Evolutionary conservation across 768 basidiomycete genomes (phyloP).

Genomic region (Hortiboletus campestris): DNA sequence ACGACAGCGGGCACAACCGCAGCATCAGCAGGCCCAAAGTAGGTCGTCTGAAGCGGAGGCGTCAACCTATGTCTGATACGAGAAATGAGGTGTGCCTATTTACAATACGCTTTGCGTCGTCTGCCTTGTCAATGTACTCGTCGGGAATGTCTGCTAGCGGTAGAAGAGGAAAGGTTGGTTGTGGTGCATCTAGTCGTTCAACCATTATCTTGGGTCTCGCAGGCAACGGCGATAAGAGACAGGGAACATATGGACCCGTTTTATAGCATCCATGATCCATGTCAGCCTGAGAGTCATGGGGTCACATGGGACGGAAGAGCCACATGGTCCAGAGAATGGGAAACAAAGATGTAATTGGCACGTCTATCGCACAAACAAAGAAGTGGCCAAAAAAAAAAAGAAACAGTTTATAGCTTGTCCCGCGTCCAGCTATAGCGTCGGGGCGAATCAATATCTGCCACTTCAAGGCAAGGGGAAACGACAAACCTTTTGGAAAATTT

Average conservation of each 20-base stretch:
- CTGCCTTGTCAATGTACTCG: constrained; percentile 38
- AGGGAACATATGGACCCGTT: not conserved
- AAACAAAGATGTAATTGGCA: constrained; percentile 19
- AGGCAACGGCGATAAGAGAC: not conserved
- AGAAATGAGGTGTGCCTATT: constrained; percentile 1
- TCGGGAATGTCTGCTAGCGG: constrained; percentile 42
- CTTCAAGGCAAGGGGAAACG: not conserved
- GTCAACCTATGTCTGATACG: constrained; percentile 5
- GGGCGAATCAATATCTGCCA: not conserved
- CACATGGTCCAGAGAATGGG: not conserved
- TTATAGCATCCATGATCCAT: not conserved
- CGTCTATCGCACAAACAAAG: constrained; percentile 17
- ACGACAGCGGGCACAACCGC: constrained; percentile 47
- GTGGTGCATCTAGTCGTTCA: constrained; percentile 39
- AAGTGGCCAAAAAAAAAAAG: constrained; percentile 1
- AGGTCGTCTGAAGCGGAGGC: constrained; percentile 22
- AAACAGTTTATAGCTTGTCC: constrained; percentile 56
- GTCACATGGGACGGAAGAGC: constrained; percentile 1
- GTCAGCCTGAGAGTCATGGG: not conserved
- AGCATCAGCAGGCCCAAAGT: constrained; percentile 30
- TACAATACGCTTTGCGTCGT: constrained; percentile 36
- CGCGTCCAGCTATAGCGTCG: constrained; percentile 61
- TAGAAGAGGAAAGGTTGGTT: constrained; percentile 41
- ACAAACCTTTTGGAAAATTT: constrained; percentile 66
- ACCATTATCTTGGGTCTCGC: constrained; percentile 33